These are phyloP conservation scores for Hypoxylon lienhwacheense DNA, from an alignment of 495 filamentous ascomycete genomes.

Conservation along the genomic window DNA sequence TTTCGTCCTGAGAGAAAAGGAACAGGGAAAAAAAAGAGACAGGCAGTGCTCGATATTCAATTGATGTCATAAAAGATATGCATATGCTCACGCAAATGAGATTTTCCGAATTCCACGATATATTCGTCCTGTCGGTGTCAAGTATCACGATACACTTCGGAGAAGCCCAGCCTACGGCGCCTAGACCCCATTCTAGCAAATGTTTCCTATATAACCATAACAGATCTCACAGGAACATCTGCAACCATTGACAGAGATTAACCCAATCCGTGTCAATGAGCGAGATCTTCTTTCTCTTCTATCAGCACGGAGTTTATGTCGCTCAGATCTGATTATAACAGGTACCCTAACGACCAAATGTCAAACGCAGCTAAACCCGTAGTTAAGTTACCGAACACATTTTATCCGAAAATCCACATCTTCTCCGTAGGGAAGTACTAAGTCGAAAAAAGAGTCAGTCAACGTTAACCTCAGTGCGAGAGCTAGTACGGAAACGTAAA, in stretches of 20 bases:
- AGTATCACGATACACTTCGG: constrained; percentile 25
- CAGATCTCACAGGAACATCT: constrained; percentile 22
- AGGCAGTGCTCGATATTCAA: constrained; percentile 6
- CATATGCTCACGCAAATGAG: constrained; percentile 28
- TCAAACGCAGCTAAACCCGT: constrained; percentile 1
- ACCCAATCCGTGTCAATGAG: constrained; percentile 3
- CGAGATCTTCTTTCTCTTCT: constrained; percentile 14
- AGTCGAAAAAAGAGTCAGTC: constrained; percentile 1
- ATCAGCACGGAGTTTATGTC: constrained; percentile 7
- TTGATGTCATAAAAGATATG: constrained; percentile 30
- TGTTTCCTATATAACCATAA: constrained; percentile 22
- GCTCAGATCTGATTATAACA: constrained; percentile 5
- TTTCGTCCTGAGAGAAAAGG: too few relatives aligned
- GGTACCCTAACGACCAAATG: background rate
- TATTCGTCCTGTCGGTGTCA: constrained; percentile 19
- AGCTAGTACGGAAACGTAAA: constrained; percentile 33
- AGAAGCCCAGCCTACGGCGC: constrained; percentile 33
- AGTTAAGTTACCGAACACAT: background rate
- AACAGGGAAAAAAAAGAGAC: constrained; percentile 2
- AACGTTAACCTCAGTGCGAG: constrained; percentile 40
- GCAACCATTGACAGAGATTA: constrained; percentile 8
- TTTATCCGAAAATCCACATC: constrained; percentile 58
- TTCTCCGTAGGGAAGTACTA: constrained; percentile 56
- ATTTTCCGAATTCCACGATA: constrained; percentile 15
- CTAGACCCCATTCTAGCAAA: constrained; percentile 29